Conservation (phyloP, 1,139 yeast species). For the Yamadazyma membranifaciens region DNA sequence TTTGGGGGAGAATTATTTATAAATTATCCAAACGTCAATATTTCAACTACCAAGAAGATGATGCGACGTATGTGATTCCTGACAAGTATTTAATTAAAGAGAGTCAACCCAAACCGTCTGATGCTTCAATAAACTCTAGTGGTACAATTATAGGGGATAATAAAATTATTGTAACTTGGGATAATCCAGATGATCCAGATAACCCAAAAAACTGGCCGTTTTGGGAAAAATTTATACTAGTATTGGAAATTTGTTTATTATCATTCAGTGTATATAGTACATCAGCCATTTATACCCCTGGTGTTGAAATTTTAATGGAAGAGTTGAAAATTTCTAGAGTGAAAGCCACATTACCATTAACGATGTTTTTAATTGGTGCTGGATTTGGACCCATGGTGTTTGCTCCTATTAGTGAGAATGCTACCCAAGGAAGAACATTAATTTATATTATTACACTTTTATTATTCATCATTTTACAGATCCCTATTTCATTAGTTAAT, state of each 20-base stretch:
- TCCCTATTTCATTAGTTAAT: conserved; percentile 30
- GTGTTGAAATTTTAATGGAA: conserved; percentile 38
- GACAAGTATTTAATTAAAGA: too few relatives aligned
- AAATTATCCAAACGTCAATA: conserved; percentile 28
- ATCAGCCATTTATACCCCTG: conserved; percentile 30
- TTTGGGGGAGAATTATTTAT: conserved; percentile 33
- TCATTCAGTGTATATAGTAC: conserved; percentile 26
- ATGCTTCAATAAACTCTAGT: too few relatives aligned
- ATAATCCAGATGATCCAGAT: conserved; percentile 24
- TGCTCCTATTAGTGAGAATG: conserved; percentile 52
- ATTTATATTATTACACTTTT: conserved; percentile 31
- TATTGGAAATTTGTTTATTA: conserved; percentile 19
- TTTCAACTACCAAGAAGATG: conserved; percentile 31
- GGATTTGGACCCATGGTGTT: conserved; percentile 56
- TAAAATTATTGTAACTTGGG: conserved; percentile 7
- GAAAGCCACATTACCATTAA: conserved; percentile 42
- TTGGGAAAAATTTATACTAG: conserved; percentile 19
- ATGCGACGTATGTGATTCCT: conserved; percentile 13
- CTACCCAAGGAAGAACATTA: conserved; percentile 51
- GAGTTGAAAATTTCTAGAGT: conserved; percentile 31
- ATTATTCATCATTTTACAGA: conserved; percentile 32
- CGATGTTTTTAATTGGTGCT: conserved; percentile 47
- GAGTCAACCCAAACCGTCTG: too few relatives aligned
- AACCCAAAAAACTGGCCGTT: conserved; percentile 30
- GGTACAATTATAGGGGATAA: neutral